These are phyloP conservation scores for Sporisorium graminicola DNA, from an alignment of 1,284 basidiomycete genomes.

Conservation along the genomic window DNA sequence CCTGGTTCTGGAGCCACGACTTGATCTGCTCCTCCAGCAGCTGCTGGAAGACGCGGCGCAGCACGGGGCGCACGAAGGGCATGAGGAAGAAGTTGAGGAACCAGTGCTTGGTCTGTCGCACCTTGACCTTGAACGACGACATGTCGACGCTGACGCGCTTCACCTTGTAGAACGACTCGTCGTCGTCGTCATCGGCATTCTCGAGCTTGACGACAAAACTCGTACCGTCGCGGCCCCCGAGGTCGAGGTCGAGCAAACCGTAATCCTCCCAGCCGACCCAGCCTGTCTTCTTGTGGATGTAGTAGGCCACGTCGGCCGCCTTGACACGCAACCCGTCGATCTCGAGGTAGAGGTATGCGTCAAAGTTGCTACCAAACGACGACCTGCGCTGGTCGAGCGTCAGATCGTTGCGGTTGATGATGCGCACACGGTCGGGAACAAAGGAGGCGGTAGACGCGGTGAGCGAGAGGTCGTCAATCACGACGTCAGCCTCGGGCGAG, in stretches of 20 bases:
- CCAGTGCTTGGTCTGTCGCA: conserved; percentile 61
- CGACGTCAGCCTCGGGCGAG: conserved; percentile 71
- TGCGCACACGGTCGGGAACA: conserved; percentile 71
- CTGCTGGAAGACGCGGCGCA: conserved; percentile 57
- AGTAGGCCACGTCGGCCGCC: conserved; percentile 72
- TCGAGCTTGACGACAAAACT: conserved; percentile 72
- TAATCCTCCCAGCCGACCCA: conserved; percentile 71
- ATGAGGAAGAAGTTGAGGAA: conserved; percentile 66
- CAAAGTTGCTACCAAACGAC: conserved; percentile 71
- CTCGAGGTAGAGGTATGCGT: conserved; percentile 70
- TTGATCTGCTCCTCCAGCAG: conserved; percentile 70
- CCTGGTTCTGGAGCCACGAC: conserved; percentile 55
- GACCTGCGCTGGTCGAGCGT: conserved; percentile 71
- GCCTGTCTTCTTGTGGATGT: conserved; percentile 70
- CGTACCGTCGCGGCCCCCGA: conserved; percentile 70
- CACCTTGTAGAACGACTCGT: conserved; percentile 72
- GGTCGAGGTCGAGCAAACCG: conserved; percentile 71
- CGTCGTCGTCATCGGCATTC: conserved; percentile 71
- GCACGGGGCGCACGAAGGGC: conserved; percentile 59
- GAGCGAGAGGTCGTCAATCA: conserved; percentile 71
- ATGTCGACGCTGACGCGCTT: conserved; percentile 72
- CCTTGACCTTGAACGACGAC: conserved; percentile 63
- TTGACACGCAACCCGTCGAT: conserved; percentile 71
- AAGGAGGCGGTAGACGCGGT: conserved; percentile 71
- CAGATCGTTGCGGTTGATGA: conserved; percentile 71